Conservation (phyloP, 345 rosid genomes). For the Hibiscus syriacus region DNA sequence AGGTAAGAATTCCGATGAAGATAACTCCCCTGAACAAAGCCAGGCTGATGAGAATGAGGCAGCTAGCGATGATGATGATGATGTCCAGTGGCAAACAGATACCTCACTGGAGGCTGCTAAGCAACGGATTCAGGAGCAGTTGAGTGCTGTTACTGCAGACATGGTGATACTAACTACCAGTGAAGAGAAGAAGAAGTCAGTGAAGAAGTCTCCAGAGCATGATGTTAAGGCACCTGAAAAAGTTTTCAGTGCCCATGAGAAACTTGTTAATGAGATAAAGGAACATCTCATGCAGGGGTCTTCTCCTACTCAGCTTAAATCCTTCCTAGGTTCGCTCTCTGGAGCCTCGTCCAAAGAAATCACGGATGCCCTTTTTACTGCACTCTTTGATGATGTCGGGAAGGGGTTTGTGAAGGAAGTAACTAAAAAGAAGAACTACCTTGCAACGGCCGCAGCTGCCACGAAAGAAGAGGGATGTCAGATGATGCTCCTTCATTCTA, state of each 20-base stretch:
- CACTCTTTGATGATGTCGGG: constrained; percentile 52
- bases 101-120: constrained; percentile 73
- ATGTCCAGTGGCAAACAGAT: constrained; percentile 80
- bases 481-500: constrained; percentile 43
- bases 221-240: constrained; percentile 23
- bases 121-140: constrained; percentile 70
- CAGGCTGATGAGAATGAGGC: constrained; percentile 43
- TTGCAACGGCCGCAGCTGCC: constrained; percentile 28
- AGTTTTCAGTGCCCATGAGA: constrained; percentile 18
- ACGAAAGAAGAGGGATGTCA: constrained; percentile 38
- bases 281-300: constrained; percentile 41
- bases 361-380: constrained; percentile 50
- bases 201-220: constrained; percentile 24
- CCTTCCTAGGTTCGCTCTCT: constrained; percentile 37
- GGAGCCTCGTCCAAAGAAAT: constrained; percentile 51
- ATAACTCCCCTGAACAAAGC: constrained; percentile 47
- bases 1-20: constrained; percentile 60
- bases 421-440: constrained; percentile 55
- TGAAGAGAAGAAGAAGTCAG: constrained; percentile 42
- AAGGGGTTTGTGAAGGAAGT: constrained; percentile 61
- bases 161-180: constrained; percentile 69
- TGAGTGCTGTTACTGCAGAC: constrained; percentile 78
- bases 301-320: constrained; percentile 38
- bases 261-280: constrained; percentile 41
- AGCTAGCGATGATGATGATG: constrained; percentile 29